These are phyloP conservation scores for Euclidium syriacum DNA, from an alignment of 345 rosid species.

Conservation along the genomic window DNA sequence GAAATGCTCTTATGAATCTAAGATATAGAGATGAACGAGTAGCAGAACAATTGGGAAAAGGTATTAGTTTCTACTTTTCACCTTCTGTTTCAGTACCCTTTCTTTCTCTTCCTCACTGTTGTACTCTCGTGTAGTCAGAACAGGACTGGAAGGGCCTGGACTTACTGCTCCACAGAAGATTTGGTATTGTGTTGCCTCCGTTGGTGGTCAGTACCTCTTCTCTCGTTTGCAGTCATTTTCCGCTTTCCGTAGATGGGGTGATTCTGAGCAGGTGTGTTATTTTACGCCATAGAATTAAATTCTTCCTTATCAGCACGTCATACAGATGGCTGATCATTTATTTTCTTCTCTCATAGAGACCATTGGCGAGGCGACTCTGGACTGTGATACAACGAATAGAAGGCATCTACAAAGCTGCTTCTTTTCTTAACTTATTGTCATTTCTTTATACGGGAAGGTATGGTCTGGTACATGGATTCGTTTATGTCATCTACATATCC, in stretches of 20 bases:
- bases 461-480: not conserved
- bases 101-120: not conserved
- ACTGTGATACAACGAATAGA: slow-evolving; percentile 64
- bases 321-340: not conserved
- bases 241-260: slow-evolving; percentile 97
- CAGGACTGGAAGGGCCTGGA: slow-evolving; percentile 95
- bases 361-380: slow-evolving; percentile 81
- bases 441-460: slow-evolving; percentile 96
- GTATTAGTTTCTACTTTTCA: slow-evolving; percentile 34
- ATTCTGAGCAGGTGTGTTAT: slow-evolving; percentile 70
- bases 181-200: slow-evolving; percentile 86
- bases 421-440: slow-evolving; percentile 77
- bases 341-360: slow-evolving; percentile 50
- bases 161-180: slow-evolving; percentile 79
- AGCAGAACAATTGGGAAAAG: slow-evolving; percentile 38
- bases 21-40: slow-evolving; percentile 84
- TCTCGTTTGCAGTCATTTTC: slow-evolving; percentile 88
- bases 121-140: slow-evolving; percentile 52
- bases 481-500: not conserved
- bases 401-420: slow-evolving; percentile 87
- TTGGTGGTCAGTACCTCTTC: slow-evolving; percentile 95
- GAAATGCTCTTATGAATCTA: slow-evolving; percentile 89
- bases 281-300: not conserved
- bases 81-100: not conserved
- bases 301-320: not conserved